These are phyloP conservation scores for Trichoderma asperellum DNA, from an alignment of 2,329 filamentous ascomycete species.

Conservation along the genomic window DNA sequence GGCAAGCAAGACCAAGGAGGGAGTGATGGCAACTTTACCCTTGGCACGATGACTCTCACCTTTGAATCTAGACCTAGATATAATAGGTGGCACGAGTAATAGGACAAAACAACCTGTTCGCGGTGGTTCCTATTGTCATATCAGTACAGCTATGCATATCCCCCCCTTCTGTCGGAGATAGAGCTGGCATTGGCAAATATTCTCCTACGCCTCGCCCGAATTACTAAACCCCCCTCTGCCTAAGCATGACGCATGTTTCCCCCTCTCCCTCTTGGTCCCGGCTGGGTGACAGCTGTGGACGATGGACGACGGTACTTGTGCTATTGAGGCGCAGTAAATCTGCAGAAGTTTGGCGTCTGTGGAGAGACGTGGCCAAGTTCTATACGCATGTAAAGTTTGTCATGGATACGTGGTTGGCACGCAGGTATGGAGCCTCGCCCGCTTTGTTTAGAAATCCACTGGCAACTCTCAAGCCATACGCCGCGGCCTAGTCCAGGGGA, in stretches of 20 bases:
- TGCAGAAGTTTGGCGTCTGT: slow-evolving; percentile 27
- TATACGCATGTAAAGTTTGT: slow-evolving; percentile 33
- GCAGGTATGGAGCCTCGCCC: not conserved
- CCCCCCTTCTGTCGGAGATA: not conserved
- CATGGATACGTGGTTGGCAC: not conserved
- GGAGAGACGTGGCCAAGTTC: slow-evolving; percentile 38
- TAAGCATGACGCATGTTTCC: not conserved
- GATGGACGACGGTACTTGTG: not conserved
- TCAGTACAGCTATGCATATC: not conserved
- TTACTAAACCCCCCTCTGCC: not conserved
- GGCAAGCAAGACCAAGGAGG: slow-evolving; percentile 7
- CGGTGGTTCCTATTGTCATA: not conserved
- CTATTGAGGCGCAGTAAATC: slow-evolving; percentile 29
- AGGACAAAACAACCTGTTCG: not conserved
- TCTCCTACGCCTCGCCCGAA: not conserved
- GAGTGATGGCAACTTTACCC: not conserved
- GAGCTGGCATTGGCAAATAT: not conserved
- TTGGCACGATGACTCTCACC: not conserved
- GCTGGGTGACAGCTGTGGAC: not conserved
- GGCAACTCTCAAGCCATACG: slow-evolving; percentile 3
- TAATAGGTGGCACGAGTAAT: not conserved
- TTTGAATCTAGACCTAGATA: not conserved
- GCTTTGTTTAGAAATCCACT: slow-evolving; percentile 11
- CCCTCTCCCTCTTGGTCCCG: not conserved
- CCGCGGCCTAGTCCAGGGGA: slow-evolving; percentile 24